Evolutionary conservation across 495 filamentous ascomycete species (phyloP).

Genomic region (Umbilicaria muhlenbergii): DNA sequence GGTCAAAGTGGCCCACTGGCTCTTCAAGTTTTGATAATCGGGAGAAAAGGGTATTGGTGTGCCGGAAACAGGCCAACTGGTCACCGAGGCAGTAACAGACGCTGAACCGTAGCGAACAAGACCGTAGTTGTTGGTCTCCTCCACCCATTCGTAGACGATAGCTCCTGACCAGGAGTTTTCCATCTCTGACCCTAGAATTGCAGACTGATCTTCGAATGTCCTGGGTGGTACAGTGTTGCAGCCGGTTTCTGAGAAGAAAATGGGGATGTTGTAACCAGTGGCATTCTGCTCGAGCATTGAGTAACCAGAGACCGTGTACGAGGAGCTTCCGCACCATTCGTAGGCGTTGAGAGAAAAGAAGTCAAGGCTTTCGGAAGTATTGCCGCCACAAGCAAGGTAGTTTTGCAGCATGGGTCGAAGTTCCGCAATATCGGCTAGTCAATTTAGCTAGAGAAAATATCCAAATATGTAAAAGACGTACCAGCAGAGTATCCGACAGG

Average conservation of each 20-base stretch:
- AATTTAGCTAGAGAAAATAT: neutral
- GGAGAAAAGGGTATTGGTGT: constrained; percentile 59
- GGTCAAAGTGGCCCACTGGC: constrained; percentile 55
- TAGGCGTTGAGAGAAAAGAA: constrained; percentile 82
- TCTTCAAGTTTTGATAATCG: constrained; percentile 64
- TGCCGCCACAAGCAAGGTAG: constrained; percentile 63
- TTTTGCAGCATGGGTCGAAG: constrained; percentile 79
- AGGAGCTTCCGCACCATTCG: constrained; percentile 65
- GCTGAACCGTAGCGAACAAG: constrained; percentile 60
- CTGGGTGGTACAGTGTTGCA: constrained; percentile 55
- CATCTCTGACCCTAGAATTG: constrained; percentile 66
- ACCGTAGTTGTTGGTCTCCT: constrained; percentile 75
- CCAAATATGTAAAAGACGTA: neutral
- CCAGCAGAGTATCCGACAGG: constrained; percentile 76
- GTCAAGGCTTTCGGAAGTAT: constrained; percentile 56
- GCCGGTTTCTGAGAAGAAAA: constrained; percentile 75
- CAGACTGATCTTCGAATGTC: constrained; percentile 57
- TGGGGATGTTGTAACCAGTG: constrained; percentile 52
- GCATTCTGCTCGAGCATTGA: constrained; percentile 41
- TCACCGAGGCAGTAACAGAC: constrained; percentile 32
- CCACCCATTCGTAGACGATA: constrained; percentile 83
- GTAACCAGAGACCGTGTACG: constrained; percentile 57
- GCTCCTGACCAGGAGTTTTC: constrained; percentile 59
- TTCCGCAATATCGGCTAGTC: constrained; percentile 53
- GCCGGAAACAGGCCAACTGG: constrained; percentile 53